These are phyloP conservation scores for Pseudonectria foliicola DNA, from an alignment of 2,329 filamentous ascomycete genomes.

Conservation along the genomic window DNA sequence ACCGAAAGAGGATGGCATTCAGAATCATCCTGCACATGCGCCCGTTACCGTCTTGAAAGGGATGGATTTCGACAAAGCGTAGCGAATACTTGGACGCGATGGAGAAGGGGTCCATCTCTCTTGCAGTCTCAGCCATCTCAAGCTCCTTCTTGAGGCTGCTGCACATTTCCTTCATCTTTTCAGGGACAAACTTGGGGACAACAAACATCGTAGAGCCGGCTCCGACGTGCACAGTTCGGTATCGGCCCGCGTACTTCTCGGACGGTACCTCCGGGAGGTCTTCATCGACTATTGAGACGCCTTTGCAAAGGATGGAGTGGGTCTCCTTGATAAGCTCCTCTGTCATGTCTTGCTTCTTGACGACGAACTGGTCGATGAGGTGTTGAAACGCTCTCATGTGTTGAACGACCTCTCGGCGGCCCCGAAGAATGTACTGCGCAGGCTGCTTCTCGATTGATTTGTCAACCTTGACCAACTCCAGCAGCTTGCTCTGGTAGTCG, in stretches of 20 bases:
- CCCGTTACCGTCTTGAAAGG: constrained; percentile 33
- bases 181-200: constrained; percentile 16
- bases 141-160: constrained; percentile 13
- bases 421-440: constrained; percentile 3
- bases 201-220: constrained; percentile 23
- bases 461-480: constrained; percentile 3
- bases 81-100: constrained; percentile 22
- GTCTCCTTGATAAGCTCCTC: constrained; percentile 15
- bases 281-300: constrained; percentile 1
- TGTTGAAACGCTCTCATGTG: constrained; percentile 16
- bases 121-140: background rate
- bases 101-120: constrained; percentile 21
- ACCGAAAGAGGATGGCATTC: constrained; percentile 28
- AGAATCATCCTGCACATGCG: constrained; percentile 30
- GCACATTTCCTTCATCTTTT: constrained; percentile 22
- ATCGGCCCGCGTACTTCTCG: constrained; percentile 19
- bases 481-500: background rate
- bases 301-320: constrained; percentile 11
- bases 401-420: constrained; percentile 15
- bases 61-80: constrained; percentile 31
- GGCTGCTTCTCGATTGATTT: background rate
- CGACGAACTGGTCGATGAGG: constrained; percentile 9
- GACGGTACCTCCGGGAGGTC: background rate
- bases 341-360: constrained; percentile 2
- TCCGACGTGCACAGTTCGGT: constrained; percentile 16